Base-by-base conservation (phyloP, 2,329 filamentous ascomycete species). In the Bipolaris victoriae region DNA sequence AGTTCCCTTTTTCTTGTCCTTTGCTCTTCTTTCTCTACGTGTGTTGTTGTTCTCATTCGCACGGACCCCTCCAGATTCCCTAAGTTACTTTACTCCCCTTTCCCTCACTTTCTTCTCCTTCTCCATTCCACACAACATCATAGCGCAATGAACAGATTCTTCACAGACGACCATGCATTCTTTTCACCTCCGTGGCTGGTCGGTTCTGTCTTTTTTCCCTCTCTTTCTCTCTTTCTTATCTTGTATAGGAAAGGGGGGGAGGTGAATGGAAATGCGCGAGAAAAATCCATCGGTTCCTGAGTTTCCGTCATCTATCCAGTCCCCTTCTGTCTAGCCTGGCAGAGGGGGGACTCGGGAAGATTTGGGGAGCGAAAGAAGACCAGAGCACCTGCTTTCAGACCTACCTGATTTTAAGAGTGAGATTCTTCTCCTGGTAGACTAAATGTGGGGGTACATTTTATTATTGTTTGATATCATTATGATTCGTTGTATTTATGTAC, bases 391-490 rank as follows among this genome's bases (percentile, higher is more conserved):
- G 62, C 60, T 68, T 69, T 69, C 73, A 76, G 73, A 76, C 61
- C 73, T 64, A 63, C 70, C 50, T 61, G 68, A 51, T 31, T 49
- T 61, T 61, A 18, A 29, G 71, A 65, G 69, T 54, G 67, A 71
- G 69, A 71, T 33, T 66, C 39, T 73, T 75, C 69, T 66, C 67
- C 61, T 52, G 58, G 71, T 55, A 58, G 73, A 73, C 72, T 76
- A 76, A 72, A 65, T 63, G 67, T 72, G 66, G 65, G 61, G 60
- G 67, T 59, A 75, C 66, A 75, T 62, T 44, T 37, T 41, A 2
- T 44, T 36, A n/a, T 16, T 1, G 0, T 26, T 33, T 5, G 18
- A 11, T 26, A 24, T 20, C 10, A 41, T 50, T 5, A 18, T 55
- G 40, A 41, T 37, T 45, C 26, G 9, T 10, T 29, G 26, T 29